Evolutionary conservation across 73 alveolate species (phyloP).

Genomic region (Tetrahymena thermophila): DNA sequence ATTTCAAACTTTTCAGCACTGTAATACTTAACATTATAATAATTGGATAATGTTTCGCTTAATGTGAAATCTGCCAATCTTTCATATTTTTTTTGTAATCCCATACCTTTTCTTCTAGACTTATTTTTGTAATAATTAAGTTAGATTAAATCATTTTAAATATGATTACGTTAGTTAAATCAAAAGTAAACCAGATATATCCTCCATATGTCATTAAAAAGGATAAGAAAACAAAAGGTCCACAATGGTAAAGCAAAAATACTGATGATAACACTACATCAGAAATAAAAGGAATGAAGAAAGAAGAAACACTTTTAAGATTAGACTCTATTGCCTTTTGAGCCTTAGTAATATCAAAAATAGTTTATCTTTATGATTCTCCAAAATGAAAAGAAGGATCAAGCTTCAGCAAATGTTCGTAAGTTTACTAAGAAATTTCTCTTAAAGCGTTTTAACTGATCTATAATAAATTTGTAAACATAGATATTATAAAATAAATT

Average conservation of each 20-base stretch:
- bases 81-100: conserved; percentile 53
- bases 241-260: conserved; percentile 13
- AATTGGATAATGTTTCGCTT: conserved; percentile 63
- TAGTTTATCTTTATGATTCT: conserved; percentile 4
- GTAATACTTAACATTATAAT: conserved; percentile 74
- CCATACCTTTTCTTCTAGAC: conserved; percentile 53
- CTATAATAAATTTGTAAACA: background rate
- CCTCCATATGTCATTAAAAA: conserved; percentile 7
- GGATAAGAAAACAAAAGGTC: conserved; percentile 14
- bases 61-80: conserved; percentile 64
- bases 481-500: background rate
- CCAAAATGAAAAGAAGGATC: conserved; percentile 32
- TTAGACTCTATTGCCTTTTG: conserved; percentile 26
- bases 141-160: background rate
- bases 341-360: conserved; percentile 11
- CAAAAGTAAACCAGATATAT: background rate
- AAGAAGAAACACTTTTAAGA: conserved; percentile 3
- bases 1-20: conserved; percentile 66
- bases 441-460: conserved; percentile 12
- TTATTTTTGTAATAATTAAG: background rate
- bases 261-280: conserved; percentile 11
- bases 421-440: conserved; percentile 21
- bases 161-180: background rate
- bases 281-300: conserved; percentile 10
- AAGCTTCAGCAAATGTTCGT: conserved; percentile 17